Percentiles rank a stretch among this genome's conserved stretches.
These are phyloP conservation scores for Penicillium glabrum DNA, from an alignment of 2,329 filamentous ascomycete genomes.

Conservation along the genomic window DNA sequence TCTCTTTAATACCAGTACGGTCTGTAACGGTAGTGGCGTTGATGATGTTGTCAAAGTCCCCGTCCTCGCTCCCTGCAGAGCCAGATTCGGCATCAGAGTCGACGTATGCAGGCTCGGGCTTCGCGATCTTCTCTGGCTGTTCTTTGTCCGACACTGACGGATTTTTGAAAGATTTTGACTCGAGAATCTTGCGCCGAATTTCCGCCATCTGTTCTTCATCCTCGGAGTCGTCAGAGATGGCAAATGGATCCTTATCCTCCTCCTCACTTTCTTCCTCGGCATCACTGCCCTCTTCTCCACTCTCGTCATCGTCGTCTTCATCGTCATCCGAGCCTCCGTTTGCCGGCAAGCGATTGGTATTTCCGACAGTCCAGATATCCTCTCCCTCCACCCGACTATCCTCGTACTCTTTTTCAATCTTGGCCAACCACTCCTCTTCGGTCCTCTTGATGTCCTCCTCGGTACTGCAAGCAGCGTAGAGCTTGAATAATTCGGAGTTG, in stretches of 20 bases:
- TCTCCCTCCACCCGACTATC: constrained; percentile 69
- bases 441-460: constrained; percentile 81
- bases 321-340: constrained; percentile 51
- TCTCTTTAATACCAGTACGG: constrained; percentile 69
- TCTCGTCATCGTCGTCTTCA: constrained; percentile 41
- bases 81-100: constrained; percentile 71
- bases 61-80: constrained; percentile 64
- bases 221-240: constrained; percentile 74
- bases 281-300: constrained; percentile 48
- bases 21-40: constrained; percentile 88
- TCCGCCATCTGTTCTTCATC: constrained; percentile 93
- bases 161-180: constrained; percentile 83
- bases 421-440: constrained; percentile 83
- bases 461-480: constrained; percentile 79
- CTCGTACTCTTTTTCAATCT: constrained; percentile 85
- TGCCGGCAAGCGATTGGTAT: constrained; percentile 68
- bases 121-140: constrained; percentile 61
- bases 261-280: constrained; percentile 45
- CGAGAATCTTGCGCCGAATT: constrained; percentile 83
- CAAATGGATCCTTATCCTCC: constrained; percentile 65
- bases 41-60: constrained; percentile 91
- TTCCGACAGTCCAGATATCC: constrained; percentile 89
- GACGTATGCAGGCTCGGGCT: constrained; percentile 53
- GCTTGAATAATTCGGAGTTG: constrained; percentile 76
- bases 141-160: constrained; percentile 51